Evolutionary conservation across 257 asterid species (phyloP).

Genomic region (Scutellaria barbata): DNA sequence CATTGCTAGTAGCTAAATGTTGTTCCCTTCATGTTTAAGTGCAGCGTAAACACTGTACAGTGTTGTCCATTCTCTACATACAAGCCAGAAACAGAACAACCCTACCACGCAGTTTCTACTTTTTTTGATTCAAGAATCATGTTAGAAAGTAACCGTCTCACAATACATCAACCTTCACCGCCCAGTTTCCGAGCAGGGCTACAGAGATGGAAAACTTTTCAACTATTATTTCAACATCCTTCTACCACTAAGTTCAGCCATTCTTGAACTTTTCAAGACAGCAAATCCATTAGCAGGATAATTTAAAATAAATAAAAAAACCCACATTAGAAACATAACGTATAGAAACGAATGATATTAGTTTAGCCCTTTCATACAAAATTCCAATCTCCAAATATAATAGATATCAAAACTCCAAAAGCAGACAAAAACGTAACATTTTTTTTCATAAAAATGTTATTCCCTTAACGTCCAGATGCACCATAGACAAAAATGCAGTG

Average conservation of each 20-base stretch:
- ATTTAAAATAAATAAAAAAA: neutral
- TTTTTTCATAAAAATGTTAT: conserved; percentile 19
- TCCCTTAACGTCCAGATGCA: conserved; percentile 54
- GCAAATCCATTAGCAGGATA: neutral
- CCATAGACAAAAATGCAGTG: conserved; percentile 32
- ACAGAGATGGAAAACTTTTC: neutral
- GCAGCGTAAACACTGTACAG: no score
- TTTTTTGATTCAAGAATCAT: no score
- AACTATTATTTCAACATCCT: neutral
- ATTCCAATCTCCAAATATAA: neutral
- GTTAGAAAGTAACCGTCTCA: no score
- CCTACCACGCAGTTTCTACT: no score
- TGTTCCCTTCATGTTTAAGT: no score
- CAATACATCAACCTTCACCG: no score
- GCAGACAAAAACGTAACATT: neutral
- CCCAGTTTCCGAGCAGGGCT: neutral
- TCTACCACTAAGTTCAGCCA: neutral
- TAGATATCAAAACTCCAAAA: neutral
- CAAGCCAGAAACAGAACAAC: no score
- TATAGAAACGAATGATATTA: neutral
- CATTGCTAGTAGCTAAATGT: no score
- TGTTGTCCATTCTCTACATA: no score
- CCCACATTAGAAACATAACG: neutral
- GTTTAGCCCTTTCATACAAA: neutral
- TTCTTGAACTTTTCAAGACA: neutral